Evolutionary conservation across 1,284 basidiomycete genomes (phyloP), one percentile per base, ranked within the genome.

Genomic region (Athelia sp.): DNA sequence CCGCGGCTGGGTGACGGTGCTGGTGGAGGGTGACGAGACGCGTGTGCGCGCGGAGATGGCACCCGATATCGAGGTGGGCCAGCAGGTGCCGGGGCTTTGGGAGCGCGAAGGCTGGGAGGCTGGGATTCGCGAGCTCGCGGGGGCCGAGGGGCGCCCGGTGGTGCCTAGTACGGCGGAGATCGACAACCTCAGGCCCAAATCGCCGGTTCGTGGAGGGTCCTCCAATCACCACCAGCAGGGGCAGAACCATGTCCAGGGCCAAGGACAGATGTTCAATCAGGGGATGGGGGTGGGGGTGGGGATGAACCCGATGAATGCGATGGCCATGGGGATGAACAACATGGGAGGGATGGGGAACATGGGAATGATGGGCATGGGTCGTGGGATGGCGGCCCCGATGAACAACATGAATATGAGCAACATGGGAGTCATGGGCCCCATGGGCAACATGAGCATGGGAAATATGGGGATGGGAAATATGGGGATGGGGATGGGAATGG

Each of bases 1-100:
- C 0, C 81, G 84, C 14, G 96, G 97, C 1, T 99, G 96, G 96
- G 87, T 99, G 8, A 93, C 93, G 6, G 83, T 89, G 1, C 80
- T 93, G 18, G 74, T 75, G 0, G 78, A 81, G n/a, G 78, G 79
- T 3, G 81, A 82, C 58, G 75, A 80, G 55, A 73, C 74, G 22
- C 73, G 65, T 40, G 63, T 80, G n/a, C 70, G 67, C 29, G 56
- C 56, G 29, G 68, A 62, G 23, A 44, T 59, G 56, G 48, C 59
- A 47, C 58, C 70, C 24, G 63, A 67, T 17, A 67, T 76, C 8
- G 68, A 72, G 43, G 36, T 40, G n/a, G 71, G 67, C 3, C 63
- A 70, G 21, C 74, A 79, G 46, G 71, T 63, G 38, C 68, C 64
- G 19, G 36, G 15, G 36, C 15, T n/a, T 4, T 84, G 84, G 82